Percentiles rank a stretch among this genome's conserved stretches.
These are phyloP conservation scores for Pseudocercospora musae DNA, from an alignment of 2,329 filamentous ascomycete genomes.

Conservation along the genomic window DNA sequence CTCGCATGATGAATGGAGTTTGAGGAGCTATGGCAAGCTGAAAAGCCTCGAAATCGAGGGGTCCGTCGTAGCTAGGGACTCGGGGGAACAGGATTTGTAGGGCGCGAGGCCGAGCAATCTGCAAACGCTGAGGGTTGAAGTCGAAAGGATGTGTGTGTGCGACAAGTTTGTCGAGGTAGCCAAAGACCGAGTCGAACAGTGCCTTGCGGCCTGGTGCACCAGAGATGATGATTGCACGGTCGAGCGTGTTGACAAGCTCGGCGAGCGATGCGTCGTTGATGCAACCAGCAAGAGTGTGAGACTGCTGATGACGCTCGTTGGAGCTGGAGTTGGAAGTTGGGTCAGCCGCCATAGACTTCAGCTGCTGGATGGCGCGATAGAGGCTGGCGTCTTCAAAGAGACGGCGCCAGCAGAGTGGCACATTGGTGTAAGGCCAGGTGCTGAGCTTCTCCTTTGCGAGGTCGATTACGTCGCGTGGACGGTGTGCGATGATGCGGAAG, in stretches of 20 bases:
- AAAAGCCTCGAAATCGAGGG: slow-evolving; percentile 28
- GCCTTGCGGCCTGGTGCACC: slow-evolving; percentile 59
- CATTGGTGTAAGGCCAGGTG: slow-evolving; percentile 63
- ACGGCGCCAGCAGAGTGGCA: slow-evolving; percentile 66
- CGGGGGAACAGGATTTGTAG: slow-evolving; percentile 4
- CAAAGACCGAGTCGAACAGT: slow-evolving; percentile 49
- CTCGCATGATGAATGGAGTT: slow-evolving; percentile 66
- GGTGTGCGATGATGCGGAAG: slow-evolving; percentile 35
- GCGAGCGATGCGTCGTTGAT: slow-evolving; percentile 2
- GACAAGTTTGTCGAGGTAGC: slow-evolving; percentile 43
- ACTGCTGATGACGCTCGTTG: neutral
- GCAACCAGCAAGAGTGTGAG: neutral
- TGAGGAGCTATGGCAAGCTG: slow-evolving; percentile 24
- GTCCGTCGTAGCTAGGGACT: slow-evolving; percentile 11
- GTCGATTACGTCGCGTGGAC: slow-evolving; percentile 53
- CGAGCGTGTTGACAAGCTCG: slow-evolving; percentile 63
- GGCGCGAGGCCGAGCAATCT: slow-evolving; percentile 7
- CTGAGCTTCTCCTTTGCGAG: slow-evolving; percentile 67
- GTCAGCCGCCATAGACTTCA: neutral
- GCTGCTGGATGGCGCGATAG: slow-evolving; percentile 51
- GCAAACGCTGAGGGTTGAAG: slow-evolving; percentile 9
- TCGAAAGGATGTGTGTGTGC: neutral
- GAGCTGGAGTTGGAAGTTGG: neutral
- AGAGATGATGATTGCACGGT: slow-evolving; percentile 73
- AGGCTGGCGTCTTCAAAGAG: slow-evolving; percentile 70